Conservation (phyloP, 2,329 filamentous ascomycete species). For the Alternaria brassicae region DNA sequence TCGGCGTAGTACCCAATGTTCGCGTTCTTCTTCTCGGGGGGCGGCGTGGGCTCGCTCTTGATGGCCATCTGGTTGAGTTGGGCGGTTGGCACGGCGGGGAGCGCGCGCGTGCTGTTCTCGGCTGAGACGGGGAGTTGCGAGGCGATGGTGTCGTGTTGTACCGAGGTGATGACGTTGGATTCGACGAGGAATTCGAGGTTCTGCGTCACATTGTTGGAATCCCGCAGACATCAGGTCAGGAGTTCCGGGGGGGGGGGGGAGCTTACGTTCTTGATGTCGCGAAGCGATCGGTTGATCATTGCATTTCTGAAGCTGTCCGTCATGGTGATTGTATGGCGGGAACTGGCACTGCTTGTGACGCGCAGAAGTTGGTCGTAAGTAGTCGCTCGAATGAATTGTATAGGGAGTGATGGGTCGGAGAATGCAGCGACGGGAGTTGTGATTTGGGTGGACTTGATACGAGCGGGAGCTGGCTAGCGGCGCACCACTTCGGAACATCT, state of each 20-base stretch:
- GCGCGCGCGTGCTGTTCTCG: constrained; percentile 63
- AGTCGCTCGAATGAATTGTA: background rate
- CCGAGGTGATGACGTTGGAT: constrained; percentile 76
- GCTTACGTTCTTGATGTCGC: constrained; percentile 82
- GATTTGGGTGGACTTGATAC: constrained; percentile 15
- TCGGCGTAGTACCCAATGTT: constrained; percentile 53
- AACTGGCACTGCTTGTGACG: background rate
- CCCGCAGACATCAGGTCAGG: background rate
- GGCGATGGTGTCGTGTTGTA: constrained; percentile 77
- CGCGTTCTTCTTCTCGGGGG: constrained; percentile 47
- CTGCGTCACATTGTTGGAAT: constrained; percentile 61
- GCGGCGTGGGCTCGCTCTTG: constrained; percentile 37
- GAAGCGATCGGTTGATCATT: constrained; percentile 82
- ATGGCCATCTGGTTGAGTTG: constrained; percentile 46
- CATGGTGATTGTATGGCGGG: constrained; percentile 30
- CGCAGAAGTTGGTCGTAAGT: background rate
- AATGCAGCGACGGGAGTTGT: constrained; percentile 8
- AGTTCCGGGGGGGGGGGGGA: background rate
- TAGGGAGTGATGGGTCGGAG: constrained; percentile 3
- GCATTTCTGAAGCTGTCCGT: constrained; percentile 59
- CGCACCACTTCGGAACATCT: constrained; percentile 19
- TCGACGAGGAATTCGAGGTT: constrained; percentile 91
- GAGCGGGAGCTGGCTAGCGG: constrained; percentile 17
- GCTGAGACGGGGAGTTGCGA: constrained; percentile 76
- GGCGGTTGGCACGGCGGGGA: constrained; percentile 41